Conservation (phyloP, 257 asterid genomes). For the Apocynum venetum region DNA sequence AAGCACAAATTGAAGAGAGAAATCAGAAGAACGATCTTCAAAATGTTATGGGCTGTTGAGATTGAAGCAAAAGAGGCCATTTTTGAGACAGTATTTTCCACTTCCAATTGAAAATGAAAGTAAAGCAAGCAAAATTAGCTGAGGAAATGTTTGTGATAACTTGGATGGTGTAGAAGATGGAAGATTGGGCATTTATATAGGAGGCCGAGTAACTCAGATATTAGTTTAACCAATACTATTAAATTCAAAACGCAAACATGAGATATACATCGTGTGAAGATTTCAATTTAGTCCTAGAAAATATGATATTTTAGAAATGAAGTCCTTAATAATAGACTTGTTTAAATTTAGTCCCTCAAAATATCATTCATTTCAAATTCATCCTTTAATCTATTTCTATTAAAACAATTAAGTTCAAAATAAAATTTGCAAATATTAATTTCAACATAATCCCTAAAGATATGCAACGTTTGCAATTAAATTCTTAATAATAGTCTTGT, state of each 20-base stretch:
- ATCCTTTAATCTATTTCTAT: too few species aligned
- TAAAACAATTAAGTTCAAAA: too few species aligned
- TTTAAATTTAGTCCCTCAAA: not conserved
- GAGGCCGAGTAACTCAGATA: not conserved
- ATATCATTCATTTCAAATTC: too few species aligned
- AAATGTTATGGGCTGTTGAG: not conserved
- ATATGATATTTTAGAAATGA: too few species aligned
- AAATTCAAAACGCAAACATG: not conserved
- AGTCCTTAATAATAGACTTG: too few species aligned
- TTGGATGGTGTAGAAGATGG: conserved; percentile 7
- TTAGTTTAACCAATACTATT: not conserved
- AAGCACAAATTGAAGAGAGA: conserved; percentile 23
- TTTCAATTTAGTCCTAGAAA: too few species aligned
- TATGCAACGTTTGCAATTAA: too few species aligned
- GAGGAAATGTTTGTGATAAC: not conserved
- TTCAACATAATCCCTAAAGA: too few species aligned
- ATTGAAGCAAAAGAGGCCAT: conserved; percentile 25
- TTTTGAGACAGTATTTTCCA: not conserved
- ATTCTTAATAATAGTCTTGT: too few species aligned
- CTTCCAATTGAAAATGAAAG: not conserved
- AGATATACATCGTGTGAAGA: not conserved
- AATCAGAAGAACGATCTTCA: conserved; percentile 23
- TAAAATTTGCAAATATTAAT: too few species aligned
- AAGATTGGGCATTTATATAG: conserved; percentile 17
- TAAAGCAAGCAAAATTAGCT: not conserved